Conservation (phyloP, 805 yeast species). For the Lachancea sp. region DNA sequence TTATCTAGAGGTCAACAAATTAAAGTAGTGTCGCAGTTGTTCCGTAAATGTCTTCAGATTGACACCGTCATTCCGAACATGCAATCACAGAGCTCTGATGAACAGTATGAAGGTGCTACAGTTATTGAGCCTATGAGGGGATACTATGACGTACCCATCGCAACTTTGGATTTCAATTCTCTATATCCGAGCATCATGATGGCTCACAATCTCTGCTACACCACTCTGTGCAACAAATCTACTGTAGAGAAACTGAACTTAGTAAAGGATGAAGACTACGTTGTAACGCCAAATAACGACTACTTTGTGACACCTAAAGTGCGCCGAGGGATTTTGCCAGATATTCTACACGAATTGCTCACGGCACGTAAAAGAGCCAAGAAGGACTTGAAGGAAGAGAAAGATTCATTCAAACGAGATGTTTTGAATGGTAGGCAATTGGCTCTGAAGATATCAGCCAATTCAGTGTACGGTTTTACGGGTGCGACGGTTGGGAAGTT, state of each 20-base stretch:
- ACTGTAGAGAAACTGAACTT: conserved; percentile 61
- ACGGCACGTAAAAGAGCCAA: conserved; percentile 92
- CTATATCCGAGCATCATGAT: conserved; percentile 97
- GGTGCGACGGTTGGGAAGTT: conserved; percentile 98
- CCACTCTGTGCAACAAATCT: conserved; percentile 69
- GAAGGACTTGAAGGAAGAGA: conserved; percentile 81
- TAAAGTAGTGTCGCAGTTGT: conserved; percentile 91
- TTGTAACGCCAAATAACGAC: conserved; percentile 87
- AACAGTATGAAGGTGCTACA: conserved; percentile 96
- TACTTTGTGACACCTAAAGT: conserved; percentile 64
- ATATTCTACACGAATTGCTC: conserved; percentile 80
- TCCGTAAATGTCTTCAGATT: conserved; percentile 82
- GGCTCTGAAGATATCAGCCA: conserved; percentile 94
- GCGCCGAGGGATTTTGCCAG: conserved; percentile 85
- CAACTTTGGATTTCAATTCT: conserved; percentile 95
- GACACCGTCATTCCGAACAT: conserved; percentile 88
- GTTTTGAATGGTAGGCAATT: conserved; percentile 96
- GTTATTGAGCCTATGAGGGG: conserved; percentile 97
- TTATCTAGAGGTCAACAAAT: conserved; percentile 94
- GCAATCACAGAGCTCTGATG: conserved; percentile 76
- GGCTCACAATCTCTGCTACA: conserved; percentile 97
- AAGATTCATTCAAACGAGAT: conserved; percentile 88
- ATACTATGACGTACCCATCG: conserved; percentile 93
- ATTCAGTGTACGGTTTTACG: conserved; percentile 97
- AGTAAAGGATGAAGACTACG: conserved; percentile 69